Evolutionary conservation across 805 yeast genomes (phyloP), one percentile per base, ranked within the genome.

Genomic region (Yarrowia sp.): DNA sequence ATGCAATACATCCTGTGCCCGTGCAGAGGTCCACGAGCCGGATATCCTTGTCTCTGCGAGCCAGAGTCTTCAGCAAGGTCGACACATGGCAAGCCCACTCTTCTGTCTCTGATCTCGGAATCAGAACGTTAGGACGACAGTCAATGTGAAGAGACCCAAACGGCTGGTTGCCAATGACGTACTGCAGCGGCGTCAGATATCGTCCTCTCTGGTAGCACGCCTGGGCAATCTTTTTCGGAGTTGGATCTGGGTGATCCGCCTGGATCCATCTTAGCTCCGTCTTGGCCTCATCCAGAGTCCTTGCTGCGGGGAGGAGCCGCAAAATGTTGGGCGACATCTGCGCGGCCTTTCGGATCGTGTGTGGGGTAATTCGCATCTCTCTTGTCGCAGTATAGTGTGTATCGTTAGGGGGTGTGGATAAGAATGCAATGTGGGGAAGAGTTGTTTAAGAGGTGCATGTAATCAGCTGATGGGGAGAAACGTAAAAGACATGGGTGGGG

Each of bases 121-220:
- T 55, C 14, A 55, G 29, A 18, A 55, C 61, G 13, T 55, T 25
- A n/a, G 27, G 27, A 1, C 61, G 61, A 19, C 61, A 55, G 19
- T 55, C 47, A 8, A 55, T 55, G 9, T 27, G 13, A 1, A 55
- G 29, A 13, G 61, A 29, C 6, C 61, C 61, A 38, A 55, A 55
- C 29, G 61, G 61, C 47, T 55, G 61, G 36, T 39, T 55, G 14
- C 61, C 61, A 19, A 55, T 38, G 5, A 55, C 47, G 29, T 55
- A 55, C 16, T 55, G 61, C 1, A 55, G 29, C 2, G 61, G 61
- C 4, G 22, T 39, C 9, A 14, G 25, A 6, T 3, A 35, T n/a
- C 29, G 13, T 9, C 47, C 47, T 21, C 61, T 18, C 13, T 27
- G 12, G 27, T 25, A 25, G 29, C 61, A 55, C 4, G 61, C 61